phyloP scores from a whole-genome alignment of 164 flowering plant genomes.

The Magnolia kwangsiensis region DNA sequence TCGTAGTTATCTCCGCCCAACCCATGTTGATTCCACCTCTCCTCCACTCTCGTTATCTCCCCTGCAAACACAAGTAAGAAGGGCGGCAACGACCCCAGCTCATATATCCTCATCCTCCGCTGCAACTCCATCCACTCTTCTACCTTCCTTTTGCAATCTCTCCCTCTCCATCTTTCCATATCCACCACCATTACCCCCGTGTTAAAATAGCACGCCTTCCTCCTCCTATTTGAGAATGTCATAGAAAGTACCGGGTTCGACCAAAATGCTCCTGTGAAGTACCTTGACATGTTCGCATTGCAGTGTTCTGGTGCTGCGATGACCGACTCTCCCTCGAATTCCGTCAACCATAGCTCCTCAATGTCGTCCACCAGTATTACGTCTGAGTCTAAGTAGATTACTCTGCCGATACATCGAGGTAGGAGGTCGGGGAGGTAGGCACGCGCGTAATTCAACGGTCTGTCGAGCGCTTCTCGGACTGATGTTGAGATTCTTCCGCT shows the following conservation, averaged over 20 bases:
- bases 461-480: too few relatives aligned
- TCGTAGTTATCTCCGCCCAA: constrained; percentile 54
- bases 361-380: constrained; percentile 48
- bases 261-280: constrained; percentile 51
- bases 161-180: constrained; percentile 44
- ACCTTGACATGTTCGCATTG: constrained; percentile 37
- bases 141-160: constrained; percentile 32
- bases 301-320: constrained; percentile 57
- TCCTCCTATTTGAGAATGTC: constrained; percentile 16
- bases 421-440: background rate
- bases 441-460: background rate
- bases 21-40: constrained; percentile 67
- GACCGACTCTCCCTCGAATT: constrained; percentile 27
- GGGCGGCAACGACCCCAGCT: constrained; percentile 59
- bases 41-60: constrained; percentile 44
- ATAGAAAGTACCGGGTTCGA: constrained; percentile 14
- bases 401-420: constrained; percentile 27
- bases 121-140: constrained; percentile 63
- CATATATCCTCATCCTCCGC: constrained; percentile 54
- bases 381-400: constrained; percentile 56
- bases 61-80: constrained; percentile 62
- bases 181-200: constrained; percentile 75
- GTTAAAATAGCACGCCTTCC: constrained; percentile 51
- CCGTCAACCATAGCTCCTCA: constrained; percentile 36
- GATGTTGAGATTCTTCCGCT: too few relatives aligned